Conservation (phyloP, 2,329 filamentous ascomycete genomes). For the Penicillium thymicola region DNA sequence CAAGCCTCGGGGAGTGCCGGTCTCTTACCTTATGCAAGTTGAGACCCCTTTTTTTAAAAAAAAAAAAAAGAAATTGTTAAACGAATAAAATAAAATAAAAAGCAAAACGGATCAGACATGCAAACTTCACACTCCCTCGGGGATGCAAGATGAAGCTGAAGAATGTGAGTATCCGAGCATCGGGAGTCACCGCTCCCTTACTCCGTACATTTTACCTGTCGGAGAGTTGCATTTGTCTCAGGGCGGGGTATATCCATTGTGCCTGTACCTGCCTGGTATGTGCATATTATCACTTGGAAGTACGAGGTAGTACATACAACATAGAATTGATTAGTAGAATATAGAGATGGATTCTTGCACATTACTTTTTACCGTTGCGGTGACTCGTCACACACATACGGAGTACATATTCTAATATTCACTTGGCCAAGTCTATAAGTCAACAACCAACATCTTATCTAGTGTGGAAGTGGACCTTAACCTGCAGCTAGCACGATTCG, state of each 20-base stretch:
- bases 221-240: slow-evolving; percentile 4
- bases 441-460: slow-evolving; percentile 6
- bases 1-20: slow-evolving; percentile 7
- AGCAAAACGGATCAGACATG: neutral
- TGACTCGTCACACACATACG: neutral
- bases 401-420: neutral
- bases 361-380: neutral
- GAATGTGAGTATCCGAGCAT: slow-evolving; percentile 5
- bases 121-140: neutral
- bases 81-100: neutral
- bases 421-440: neutral
- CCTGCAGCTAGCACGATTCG: slow-evolving; percentile 1
- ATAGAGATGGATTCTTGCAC: neutral
- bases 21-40: neutral
- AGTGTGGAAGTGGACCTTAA: neutral
- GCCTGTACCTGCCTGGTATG: slow-evolving; percentile 1
- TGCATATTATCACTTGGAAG: neutral
- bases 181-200: slow-evolving; percentile 4
- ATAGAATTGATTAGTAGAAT: neutral
- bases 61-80: no score
- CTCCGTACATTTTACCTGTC: neutral
- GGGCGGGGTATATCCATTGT: slow-evolving; percentile 3
- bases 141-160: slow-evolving; percentile 5
- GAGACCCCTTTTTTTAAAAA: no score
- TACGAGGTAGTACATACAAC: neutral